These are phyloP conservation scores for Colletotrichum sidae DNA, from an alignment of 2,329 filamentous ascomycete species.

Conservation along the genomic window DNA sequence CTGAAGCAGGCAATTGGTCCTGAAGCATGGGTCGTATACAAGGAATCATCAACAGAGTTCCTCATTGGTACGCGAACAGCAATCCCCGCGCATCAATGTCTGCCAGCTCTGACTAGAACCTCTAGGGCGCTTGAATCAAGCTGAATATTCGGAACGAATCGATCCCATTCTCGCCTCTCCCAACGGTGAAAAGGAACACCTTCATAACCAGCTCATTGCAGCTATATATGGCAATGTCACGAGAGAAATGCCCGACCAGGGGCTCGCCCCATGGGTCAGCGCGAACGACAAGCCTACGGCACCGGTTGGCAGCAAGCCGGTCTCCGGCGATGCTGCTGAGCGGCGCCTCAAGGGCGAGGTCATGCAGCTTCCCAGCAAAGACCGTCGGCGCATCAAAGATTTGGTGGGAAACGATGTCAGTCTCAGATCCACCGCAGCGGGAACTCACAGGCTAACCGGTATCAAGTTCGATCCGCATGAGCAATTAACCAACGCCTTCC, in stretches of 20 bases:
- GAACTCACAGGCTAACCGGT: conserved; percentile 40
- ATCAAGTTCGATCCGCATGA: conserved; percentile 66
- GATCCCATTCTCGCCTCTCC: conserved; percentile 69
- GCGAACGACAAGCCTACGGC: conserved; percentile 75
- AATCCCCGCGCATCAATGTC: conserved; percentile 8
- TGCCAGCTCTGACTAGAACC: background rate
- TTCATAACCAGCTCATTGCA: conserved; percentile 76
- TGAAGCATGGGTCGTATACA: conserved; percentile 74
- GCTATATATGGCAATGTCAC: conserved; percentile 78
- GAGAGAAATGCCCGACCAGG: conserved; percentile 75
- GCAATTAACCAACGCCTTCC: conserved; percentile 63
- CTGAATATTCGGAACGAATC: conserved; percentile 69
- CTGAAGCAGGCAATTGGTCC: conserved; percentile 69
- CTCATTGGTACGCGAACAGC: conserved; percentile 62
- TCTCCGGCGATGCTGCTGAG: conserved; percentile 74
- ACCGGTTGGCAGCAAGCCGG: conserved; percentile 68
- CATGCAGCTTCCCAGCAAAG: conserved; percentile 76
- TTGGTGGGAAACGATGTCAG: conserved; percentile 70
- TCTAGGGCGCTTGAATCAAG: conserved; percentile 72
- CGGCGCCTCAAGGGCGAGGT: conserved; percentile 75
- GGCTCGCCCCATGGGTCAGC: conserved; percentile 77
- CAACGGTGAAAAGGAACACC: conserved; percentile 69
- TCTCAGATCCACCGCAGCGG: conserved; percentile 17
- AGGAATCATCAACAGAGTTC: conserved; percentile 72
- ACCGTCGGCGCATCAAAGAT: conserved; percentile 75